Conservation (phyloP, 495 filamentous ascomycete species). For the Annulohypoxylon nitens region DNA sequence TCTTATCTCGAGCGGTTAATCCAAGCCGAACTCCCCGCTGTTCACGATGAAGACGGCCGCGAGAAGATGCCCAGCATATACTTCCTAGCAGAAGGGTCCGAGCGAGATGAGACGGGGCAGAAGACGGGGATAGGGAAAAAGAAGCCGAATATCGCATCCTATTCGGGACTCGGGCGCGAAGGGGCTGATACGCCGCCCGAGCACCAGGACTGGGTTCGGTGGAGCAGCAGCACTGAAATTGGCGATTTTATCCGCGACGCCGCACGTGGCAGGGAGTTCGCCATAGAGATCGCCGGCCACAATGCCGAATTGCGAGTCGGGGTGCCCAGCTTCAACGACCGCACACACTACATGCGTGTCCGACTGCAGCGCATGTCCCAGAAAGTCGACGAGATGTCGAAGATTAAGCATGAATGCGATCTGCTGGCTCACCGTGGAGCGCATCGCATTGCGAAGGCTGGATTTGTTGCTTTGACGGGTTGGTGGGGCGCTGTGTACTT, state of each 20-base stretch:
- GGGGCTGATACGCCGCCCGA: constrained; percentile 49
- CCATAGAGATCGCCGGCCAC: constrained; percentile 82
- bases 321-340: constrained; percentile 88
- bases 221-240: constrained; percentile 89
- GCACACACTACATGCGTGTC: constrained; percentile 86
- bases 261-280: constrained; percentile 84
- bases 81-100: constrained; percentile 83
- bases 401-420: constrained; percentile 87
- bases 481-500: constrained; percentile 89
- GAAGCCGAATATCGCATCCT: constrained; percentile 65
- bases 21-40: constrained; percentile 84
- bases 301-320: constrained; percentile 77
- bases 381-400: constrained; percentile 74
- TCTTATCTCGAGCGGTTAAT: constrained; percentile 93
- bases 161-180: constrained; percentile 71
- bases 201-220: constrained; percentile 78
- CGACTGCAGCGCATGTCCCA: constrained; percentile 77
- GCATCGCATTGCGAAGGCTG: constrained; percentile 82
- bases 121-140: constrained; percentile 46
- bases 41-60: constrained; percentile 69
- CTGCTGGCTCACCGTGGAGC: constrained; percentile 78
- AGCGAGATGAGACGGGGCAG: constrained; percentile 66
- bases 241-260: constrained; percentile 97
- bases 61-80: constrained; percentile 78
- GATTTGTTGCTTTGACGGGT: constrained; percentile 74